These are phyloP conservation scores for Ophiostoma ulmi DNA, from an alignment of 2,329 filamentous ascomycete genomes.

Conservation along the genomic window DNA sequence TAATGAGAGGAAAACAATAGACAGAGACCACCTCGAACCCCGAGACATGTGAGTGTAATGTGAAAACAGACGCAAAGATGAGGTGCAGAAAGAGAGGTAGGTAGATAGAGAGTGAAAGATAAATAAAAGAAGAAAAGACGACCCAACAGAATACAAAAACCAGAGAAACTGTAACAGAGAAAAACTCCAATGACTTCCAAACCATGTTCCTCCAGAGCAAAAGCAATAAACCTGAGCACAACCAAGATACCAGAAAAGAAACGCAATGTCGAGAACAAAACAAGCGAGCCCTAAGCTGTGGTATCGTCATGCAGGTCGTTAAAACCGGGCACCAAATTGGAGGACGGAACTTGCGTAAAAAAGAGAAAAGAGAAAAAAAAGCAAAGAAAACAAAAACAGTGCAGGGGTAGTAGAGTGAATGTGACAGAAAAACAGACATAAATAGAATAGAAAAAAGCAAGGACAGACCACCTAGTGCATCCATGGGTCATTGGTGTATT, in stretches of 20 bases:
- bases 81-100: not conserved
- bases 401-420: not conserved
- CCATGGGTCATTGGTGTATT: not conserved
- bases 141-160: not conserved
- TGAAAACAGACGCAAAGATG: not conserved
- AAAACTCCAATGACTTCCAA: conserved; percentile 12
- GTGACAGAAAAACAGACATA: not conserved
- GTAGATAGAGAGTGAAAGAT: not conserved
- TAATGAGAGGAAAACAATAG: not conserved
- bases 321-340: no score
- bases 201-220: not conserved
- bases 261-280: not conserved
- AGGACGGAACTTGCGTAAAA: not conserved
- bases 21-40: not conserved
- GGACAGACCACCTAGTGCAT: not conserved
- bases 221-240: not conserved
- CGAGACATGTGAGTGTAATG: not conserved
- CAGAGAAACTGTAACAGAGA: not conserved
- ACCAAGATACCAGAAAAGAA: not conserved
- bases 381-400: not conserved
- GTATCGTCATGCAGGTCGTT: not conserved
- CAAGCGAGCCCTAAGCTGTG: not conserved
- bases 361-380: not conserved
- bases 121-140: not conserved
- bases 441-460: conserved; percentile 1